Percentiles rank a stretch among this genome's conserved stretches.
Evolutionary conservation across 73 alveolate genomes (phyloP).

Genomic region (Paramecium biaurelia): DNA sequence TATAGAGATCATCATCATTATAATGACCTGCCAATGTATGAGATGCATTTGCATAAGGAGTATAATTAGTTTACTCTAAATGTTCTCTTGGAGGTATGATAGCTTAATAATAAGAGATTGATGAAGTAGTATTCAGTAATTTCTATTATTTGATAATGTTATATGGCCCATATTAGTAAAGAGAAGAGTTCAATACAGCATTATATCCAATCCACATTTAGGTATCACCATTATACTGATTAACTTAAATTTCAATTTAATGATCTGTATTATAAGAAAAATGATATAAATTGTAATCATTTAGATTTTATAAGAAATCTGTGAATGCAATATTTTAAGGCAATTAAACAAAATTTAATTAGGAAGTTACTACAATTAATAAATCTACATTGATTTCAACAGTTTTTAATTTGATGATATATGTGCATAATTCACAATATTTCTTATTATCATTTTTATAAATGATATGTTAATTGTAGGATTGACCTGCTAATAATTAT

Average conservation of each 20-base stretch:
- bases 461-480: not conserved
- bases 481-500: not conserved
- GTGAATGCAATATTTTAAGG: not conserved
- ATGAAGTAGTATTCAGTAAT: not conserved
- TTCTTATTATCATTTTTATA: not conserved
- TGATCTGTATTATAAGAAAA: not conserved
- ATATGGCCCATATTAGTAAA: conserved; percentile 24
- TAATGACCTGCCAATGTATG: conserved; percentile 45
- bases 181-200: not conserved
- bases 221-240: not conserved
- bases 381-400: not conserved
- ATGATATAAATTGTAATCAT: conserved; percentile 16
- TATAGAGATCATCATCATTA: conserved; percentile 40
- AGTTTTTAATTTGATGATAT: not conserved
- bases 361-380: not conserved
- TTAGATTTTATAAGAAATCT: not conserved
- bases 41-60: not conserved
- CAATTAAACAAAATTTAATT: not conserved
- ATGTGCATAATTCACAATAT: not conserved
- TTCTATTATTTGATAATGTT: not conserved
- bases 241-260: conserved; percentile 6
- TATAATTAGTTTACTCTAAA: not conserved
- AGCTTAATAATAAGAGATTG: not conserved
- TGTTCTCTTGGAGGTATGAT: conserved; percentile 31
- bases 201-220: not conserved